phyloP scores from a whole-genome alignment of 2,329 filamentous ascomycete genomes.

The Penicillium sp. region DNA sequence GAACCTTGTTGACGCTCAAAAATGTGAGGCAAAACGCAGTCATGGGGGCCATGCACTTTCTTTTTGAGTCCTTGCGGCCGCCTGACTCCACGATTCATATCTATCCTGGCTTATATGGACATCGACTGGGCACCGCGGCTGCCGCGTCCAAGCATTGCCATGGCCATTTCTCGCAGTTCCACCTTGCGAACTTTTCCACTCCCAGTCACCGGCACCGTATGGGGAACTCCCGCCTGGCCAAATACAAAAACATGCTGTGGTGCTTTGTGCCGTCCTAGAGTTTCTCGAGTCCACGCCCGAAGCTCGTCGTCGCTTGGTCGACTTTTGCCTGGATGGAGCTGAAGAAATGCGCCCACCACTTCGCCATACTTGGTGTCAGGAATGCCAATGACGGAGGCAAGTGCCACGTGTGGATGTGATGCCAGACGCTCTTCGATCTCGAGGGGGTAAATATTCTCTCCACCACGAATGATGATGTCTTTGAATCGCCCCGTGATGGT shows the following conservation, averaged over 20 bases:
- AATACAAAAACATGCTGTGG: constrained; percentile 72
- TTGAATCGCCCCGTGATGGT: constrained; percentile 70
- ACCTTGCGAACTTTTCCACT: constrained; percentile 66
- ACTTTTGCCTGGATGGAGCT: constrained; percentile 24
- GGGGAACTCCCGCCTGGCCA: constrained; percentile 52
- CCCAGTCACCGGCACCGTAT: constrained; percentile 58
- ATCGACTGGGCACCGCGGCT: too few relatives aligned
- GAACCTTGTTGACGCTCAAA: too few relatives aligned
- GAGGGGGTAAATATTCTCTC: constrained; percentile 67
- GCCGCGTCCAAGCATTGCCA: constrained; percentile 26
- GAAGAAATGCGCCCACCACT: constrained; percentile 61
- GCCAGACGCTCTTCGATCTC: constrained; percentile 70
- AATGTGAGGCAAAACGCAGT: too few relatives aligned
- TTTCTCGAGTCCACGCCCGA: constrained; percentile 57
- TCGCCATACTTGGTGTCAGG: constrained; percentile 67
- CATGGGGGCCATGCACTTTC: too few relatives aligned
- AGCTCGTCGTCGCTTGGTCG: constrained; percentile 50
- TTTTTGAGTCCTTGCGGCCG: too few relatives aligned
- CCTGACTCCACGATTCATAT: too few relatives aligned
- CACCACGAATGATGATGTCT: constrained; percentile 71
- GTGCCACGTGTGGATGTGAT: constrained; percentile 54
- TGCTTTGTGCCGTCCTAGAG: constrained; percentile 61
- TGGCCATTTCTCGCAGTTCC: constrained; percentile 46
- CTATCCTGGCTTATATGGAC: too few relatives aligned
- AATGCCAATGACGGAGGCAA: constrained; percentile 65